Base-by-base conservation (phyloP, 257 asterid species). In the Hygrophila difformis region DNA sequence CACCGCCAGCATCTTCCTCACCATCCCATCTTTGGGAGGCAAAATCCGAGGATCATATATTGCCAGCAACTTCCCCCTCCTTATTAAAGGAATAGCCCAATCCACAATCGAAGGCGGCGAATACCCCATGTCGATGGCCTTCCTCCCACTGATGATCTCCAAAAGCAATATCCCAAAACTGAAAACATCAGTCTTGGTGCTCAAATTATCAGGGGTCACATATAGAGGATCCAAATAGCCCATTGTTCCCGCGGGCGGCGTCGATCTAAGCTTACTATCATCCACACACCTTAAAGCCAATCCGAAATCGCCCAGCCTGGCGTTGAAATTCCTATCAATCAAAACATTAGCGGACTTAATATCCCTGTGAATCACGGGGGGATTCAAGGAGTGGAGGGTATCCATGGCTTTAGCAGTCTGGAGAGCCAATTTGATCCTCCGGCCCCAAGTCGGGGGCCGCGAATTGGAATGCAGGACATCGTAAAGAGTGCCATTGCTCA, bases 161-260 rank as follows among this genome's bases (percentile, higher is more conserved):
- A 87, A 55, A 44, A 87, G 65, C 51, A 87, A 56, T 12, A 87
- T 87, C 51, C 97, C 94, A 60, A 80, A 87, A 50, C 97, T 87
- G 44, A 87, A 87, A 0, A 87, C 97, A 60, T 87, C 97, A 53
- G 75, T 83, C 43, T 83, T 87, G 2, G 91, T 75, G 52, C 97
- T 87, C 42, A 87, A 49, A 62, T 73, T 77, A 49, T 80, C 97
- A 22, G 97, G 94, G 23, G 97, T 87, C 5, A 87, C 91, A 63
- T 87, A 87, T 57, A 84, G 60, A n/a, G 96, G 96, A 61, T 87
- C 96, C 42, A 87, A 58, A 67, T 87, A 87, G 0, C 97, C 97
- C 93, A 87, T 79, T 14, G 97, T 87, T 36, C 97, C 94, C 0
- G 97, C 97, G n/a, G 97, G 97, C 0, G 97, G 97, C 48, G 94